phyloP scores from a whole-genome alignment of 2,329 filamentous ascomycete species.

The Botryotinia globosa region DNA sequence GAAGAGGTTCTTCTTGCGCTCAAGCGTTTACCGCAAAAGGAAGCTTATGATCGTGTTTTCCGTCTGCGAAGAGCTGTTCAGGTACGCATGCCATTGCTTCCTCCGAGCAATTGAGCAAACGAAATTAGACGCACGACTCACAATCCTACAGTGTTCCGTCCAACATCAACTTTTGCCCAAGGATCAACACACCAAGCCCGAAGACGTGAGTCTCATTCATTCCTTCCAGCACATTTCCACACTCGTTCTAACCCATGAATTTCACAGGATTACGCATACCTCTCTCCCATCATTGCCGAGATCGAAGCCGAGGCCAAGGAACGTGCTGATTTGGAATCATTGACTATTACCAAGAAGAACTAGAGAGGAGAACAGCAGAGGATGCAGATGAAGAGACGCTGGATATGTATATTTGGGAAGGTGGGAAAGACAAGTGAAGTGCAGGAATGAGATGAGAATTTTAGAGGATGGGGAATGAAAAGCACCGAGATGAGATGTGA shows the following conservation, averaged over 20 bases:
- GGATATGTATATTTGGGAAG: conserved; percentile 18
- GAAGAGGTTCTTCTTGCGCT: conserved; percentile 82
- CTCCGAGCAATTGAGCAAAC: not conserved
- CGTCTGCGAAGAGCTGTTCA: conserved; percentile 94
- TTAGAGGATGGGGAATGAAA: conserved; percentile 5
- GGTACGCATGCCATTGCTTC: conserved; percentile 48
- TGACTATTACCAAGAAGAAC: conserved; percentile 51
- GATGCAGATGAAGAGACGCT: not conserved
- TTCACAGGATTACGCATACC: conserved; percentile 61
- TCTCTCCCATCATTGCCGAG: conserved; percentile 64
- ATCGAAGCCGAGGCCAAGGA: conserved; percentile 66
- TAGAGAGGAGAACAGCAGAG: conserved; percentile 13
- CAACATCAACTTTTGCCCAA: conserved; percentile 63
- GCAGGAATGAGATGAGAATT: not conserved
- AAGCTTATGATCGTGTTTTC: conserved; percentile 95
- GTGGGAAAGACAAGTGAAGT: not conserved
- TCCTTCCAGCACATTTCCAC: not conserved
- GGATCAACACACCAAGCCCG: conserved; percentile 63
- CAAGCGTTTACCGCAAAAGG: conserved; percentile 84
- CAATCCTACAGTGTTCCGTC: conserved; percentile 47
- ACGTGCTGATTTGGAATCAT: conserved; percentile 64
- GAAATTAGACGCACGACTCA: conserved; percentile 22
- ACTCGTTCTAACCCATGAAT: not conserved
- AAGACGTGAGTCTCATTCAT: conserved; percentile 51
- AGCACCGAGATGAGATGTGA: conserved; percentile 9